Evolutionary conservation across 2,329 filamentous ascomycete species (phyloP).

Genomic region (Colletotrichum costaricense): DNA sequence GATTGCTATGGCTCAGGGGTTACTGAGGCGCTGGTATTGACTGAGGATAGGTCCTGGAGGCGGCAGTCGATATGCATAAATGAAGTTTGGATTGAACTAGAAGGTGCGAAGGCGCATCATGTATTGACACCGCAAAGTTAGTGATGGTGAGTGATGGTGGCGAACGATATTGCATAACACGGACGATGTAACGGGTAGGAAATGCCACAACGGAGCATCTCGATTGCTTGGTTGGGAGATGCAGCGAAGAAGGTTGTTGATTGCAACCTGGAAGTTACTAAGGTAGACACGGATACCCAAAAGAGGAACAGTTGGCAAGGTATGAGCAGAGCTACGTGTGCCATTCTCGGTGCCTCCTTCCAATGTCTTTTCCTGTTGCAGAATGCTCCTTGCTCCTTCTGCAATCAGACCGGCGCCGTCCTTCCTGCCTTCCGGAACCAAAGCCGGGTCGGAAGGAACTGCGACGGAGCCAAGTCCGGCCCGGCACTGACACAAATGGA

Average conservation of each 20-base stretch:
- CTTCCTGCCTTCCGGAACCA: neutral
- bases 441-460: neutral
- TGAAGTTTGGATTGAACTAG: neutral
- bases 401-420: neutral
- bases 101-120: neutral
- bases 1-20: neutral
- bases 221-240: neutral
- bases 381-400: neutral
- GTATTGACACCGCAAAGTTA: neutral
- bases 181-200: neutral
- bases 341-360: neutral
- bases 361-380: neutral
- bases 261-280: neutral
- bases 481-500: conserved; percentile 2
- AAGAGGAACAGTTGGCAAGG: neutral
- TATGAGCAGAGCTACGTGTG: neutral
- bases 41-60: neutral
- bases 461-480: conserved; percentile 8
- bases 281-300: neutral
- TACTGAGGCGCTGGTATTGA: neutral
- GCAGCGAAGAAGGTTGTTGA: neutral
- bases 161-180: neutral
- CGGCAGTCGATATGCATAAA: neutral
- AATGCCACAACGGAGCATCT: neutral
- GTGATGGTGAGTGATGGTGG: neutral